Conservation (phyloP, 2,329 filamentous ascomycete species). For the Pseudopyrenochaeta lycopersici region DNA sequence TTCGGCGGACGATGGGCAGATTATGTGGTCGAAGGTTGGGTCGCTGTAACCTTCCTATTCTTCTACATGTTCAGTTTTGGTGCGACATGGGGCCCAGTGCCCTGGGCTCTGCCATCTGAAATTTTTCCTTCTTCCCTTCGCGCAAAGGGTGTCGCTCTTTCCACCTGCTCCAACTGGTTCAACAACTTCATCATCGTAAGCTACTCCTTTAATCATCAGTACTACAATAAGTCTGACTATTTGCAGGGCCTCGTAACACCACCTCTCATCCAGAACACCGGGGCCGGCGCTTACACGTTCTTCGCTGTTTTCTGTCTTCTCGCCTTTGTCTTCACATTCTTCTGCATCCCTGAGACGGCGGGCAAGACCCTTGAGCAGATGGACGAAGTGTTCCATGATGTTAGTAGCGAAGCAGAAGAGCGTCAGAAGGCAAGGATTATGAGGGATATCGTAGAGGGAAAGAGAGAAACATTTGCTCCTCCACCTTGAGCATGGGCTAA, state of each 20-base stretch:
- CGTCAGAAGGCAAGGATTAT: slow-evolving; percentile 42
- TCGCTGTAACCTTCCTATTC: slow-evolving; percentile 66
- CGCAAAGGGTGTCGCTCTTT: slow-evolving; percentile 72
- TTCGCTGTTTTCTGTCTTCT: slow-evolving; percentile 49
- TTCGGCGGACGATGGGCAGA: slow-evolving; percentile 61
- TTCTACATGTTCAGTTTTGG: slow-evolving; percentile 72
- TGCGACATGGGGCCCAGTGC: slow-evolving; percentile 64
- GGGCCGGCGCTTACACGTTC: slow-evolving; percentile 54
- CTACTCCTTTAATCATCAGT: background rate
- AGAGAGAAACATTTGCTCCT: slow-evolving; percentile 6
- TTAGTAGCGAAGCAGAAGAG: slow-evolving; percentile 46
- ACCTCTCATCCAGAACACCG: slow-evolving; percentile 67
- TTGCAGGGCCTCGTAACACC: slow-evolving; percentile 68
- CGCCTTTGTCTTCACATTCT: slow-evolving; percentile 45
- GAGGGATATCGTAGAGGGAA: slow-evolving; percentile 36
- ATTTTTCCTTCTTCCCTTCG: slow-evolving; percentile 70
- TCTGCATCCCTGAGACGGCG: slow-evolving; percentile 47
- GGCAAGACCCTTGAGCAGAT: slow-evolving; percentile 48
- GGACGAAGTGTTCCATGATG: slow-evolving; percentile 50
- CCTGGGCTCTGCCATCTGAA: slow-evolving; percentile 62
- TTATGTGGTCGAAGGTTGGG: slow-evolving; percentile 64
- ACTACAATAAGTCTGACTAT: slow-evolving; percentile 51
- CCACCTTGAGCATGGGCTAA: too few relatives aligned
- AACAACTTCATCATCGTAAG: slow-evolving; percentile 68
- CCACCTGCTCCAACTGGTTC: slow-evolving; percentile 70